These are phyloP conservation scores for Oryza glaberrima DNA, from an alignment of 176 grass and related monocot genomes.

Conservation along the genomic window DNA sequence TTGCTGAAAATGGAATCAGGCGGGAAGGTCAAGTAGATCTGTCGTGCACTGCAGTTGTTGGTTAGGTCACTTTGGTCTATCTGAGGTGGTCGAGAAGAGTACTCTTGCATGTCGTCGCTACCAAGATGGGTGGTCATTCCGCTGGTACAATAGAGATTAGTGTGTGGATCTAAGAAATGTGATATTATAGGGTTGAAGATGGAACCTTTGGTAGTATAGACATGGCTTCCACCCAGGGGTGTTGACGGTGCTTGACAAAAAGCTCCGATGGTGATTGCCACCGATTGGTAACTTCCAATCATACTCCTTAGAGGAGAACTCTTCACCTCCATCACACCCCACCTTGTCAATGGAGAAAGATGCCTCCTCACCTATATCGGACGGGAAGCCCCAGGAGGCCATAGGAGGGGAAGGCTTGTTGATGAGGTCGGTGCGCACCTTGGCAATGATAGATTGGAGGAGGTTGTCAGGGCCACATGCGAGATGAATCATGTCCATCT, in stretches of 20 bases:
- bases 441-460: constrained; percentile 61
- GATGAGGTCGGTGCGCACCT: constrained; percentile 52
- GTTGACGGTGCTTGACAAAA: constrained; percentile 36
- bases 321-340: constrained; percentile 26
- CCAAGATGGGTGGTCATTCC: constrained; percentile 52
- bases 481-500: constrained; percentile 82
- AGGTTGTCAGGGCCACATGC: constrained; percentile 75
- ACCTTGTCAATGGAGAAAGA: constrained; percentile 20
- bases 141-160: not conserved
- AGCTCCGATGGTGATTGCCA: constrained; percentile 37
- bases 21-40: constrained; percentile 93
- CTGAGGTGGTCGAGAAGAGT: constrained; percentile 53
- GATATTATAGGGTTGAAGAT: constrained; percentile 12
- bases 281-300: constrained; percentile 35
- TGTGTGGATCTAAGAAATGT: not conserved
- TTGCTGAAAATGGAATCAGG: constrained; percentile 85
- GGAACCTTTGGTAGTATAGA: constrained; percentile 56
- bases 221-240: constrained; percentile 50
- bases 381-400: constrained; percentile 8
- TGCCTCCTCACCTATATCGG: not conserved
- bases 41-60: constrained; percentile 54
- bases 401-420: constrained; percentile 11
- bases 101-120: constrained; percentile 60
- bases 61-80: constrained; percentile 61
- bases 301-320: constrained; percentile 36